Base-by-base conservation (phyloP, 805 yeast genomes). In the Saccharomycopsis babjevae region DNA sequence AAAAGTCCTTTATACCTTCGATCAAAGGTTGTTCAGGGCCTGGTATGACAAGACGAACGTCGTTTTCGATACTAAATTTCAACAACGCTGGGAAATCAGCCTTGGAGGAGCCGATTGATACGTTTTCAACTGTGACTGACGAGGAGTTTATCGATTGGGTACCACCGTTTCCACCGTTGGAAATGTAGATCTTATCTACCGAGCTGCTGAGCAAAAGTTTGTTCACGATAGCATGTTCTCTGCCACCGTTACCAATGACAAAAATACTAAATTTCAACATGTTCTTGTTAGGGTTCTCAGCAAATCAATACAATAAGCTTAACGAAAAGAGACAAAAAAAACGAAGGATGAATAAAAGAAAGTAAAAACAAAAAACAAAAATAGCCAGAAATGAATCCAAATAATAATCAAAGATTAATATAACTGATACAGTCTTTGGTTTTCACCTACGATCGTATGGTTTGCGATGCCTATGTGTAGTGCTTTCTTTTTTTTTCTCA, bases 1-100 rank as follows among this genome's bases (percentile, higher is more conserved):
- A 91, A 59, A 77, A 76, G 18, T 85, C 73, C 32, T 92, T 73
- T 64, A 94, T 84, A 58, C 99, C 99, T 69, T 94, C 97, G 38
- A 96, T 97, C 64, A 96, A 79, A 42, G 99, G 98, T 75, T 91
- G 97, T 75, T 94, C 99, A n/a, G 99, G 99, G 39, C 99, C 99
- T 42, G 99, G 98, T 54, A 94, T 79, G 5, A 90, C 98, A 61
- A 94, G 77, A 58, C 78, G 80, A 59, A 94, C 80, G 5, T 80
- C 68, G 60, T 92, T 76, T 34, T 81, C 81, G 16, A 78, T 71
- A 5, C 97, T 97, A 73, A 92, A 92, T 62, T 83, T 76, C 61
- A 84, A 89, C 64, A 94, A 79, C 38, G 76, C 74, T 1, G 79
- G 79, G 68, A 94, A 94, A 66, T 91, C 86, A n/a, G 74, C 75